phyloP scores from a whole-genome alignment of 257 asterid genomes.

The Fraxinus pennsylvanica region DNA sequence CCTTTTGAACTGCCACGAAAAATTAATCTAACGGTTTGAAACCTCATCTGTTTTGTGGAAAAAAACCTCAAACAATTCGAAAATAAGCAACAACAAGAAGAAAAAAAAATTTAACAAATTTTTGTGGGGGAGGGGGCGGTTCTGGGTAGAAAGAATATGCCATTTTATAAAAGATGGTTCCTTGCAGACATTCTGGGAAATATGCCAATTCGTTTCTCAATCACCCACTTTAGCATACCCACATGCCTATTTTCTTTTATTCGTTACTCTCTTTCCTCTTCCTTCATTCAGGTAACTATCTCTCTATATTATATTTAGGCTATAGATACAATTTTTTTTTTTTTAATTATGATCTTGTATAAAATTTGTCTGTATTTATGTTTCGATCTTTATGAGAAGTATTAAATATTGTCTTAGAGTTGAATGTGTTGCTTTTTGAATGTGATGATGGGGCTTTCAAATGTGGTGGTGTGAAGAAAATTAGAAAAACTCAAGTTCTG shows the following conservation, averaged over 20 bases:
- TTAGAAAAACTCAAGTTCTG: neutral
- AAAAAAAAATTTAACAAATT: too few species aligned
- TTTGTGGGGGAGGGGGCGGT: neutral
- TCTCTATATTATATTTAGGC: neutral
- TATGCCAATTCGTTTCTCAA: slow-evolving; percentile 6
- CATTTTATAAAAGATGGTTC: neutral
- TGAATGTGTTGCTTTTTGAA: slow-evolving; percentile 4
- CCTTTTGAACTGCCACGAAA: neutral
- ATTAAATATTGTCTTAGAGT: neutral
- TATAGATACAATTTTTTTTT: neutral
- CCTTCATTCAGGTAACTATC: slow-evolving; percentile 25
- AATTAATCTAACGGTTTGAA: neutral
- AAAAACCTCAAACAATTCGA: neutral
- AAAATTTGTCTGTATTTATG: slow-evolving; percentile 10
- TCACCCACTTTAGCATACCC: slow-evolving; percentile 19
- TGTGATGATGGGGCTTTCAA: neutral
- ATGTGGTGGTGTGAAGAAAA: neutral
- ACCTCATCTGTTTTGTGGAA: too few species aligned
- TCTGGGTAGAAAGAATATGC: neutral
- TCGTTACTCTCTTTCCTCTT: neutral
- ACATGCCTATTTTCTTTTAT: slow-evolving; percentile 13
- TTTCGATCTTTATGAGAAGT: slow-evolving; percentile 4
- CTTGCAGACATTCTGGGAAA: slow-evolving; percentile 20
- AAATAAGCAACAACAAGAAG: neutral
- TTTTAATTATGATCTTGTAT: slow-evolving; percentile 5